Conservation (phyloP, 805 yeast genomes). For the Candida easanensis region DNA sequence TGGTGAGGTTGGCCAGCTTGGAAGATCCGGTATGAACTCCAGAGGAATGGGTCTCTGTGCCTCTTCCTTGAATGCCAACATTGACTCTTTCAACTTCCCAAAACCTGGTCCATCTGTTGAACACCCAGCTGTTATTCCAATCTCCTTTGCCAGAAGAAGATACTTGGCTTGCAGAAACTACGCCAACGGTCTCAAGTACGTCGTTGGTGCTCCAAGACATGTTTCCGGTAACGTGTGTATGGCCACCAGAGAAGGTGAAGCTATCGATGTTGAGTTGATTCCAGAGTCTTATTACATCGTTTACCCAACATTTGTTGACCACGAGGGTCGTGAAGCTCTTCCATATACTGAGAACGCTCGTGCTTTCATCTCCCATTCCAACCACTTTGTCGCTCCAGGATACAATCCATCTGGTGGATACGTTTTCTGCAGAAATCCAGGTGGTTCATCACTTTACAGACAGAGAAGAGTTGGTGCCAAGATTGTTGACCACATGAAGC, state of each 20-base stretch:
- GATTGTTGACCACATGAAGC: conserved; percentile 13
- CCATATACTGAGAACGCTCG: conserved; percentile 13
- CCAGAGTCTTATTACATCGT: conserved; percentile 13
- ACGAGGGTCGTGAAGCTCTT: conserved; percentile 11
- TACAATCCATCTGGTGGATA: conserved; percentile 15
- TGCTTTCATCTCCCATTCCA: conserved; percentile 15
- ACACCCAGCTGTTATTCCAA: conserved; percentile 12
- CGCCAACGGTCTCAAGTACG: conserved; percentile 16
- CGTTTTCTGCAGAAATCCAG: conserved; percentile 16
- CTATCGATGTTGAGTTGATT: conserved; percentile 15
- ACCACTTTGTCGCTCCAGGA: conserved; percentile 12
- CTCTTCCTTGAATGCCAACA: conserved; percentile 13
- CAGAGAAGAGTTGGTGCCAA: conserved; percentile 13
- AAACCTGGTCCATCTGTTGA: conserved; percentile 6
- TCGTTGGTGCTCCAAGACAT: conserved; percentile 18
- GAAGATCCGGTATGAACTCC: conserved; percentile 20
- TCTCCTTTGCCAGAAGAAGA: conserved; percentile 17
- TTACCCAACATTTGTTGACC: conserved; percentile 15
- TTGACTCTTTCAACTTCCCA: conserved; percentile 15
- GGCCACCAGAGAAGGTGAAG: conserved; percentile 15
- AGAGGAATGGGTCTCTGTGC: conserved; percentile 18
- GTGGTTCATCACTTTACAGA: conserved; percentile 19
- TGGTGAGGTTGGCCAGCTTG: conserved; percentile 19
- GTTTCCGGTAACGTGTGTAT: conserved; percentile 14
- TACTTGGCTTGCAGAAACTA: conserved; percentile 14